Evolutionary conservation across 371 early-diverging fungal species (phyloP).

Genomic region (Globomyces sp.): DNA sequence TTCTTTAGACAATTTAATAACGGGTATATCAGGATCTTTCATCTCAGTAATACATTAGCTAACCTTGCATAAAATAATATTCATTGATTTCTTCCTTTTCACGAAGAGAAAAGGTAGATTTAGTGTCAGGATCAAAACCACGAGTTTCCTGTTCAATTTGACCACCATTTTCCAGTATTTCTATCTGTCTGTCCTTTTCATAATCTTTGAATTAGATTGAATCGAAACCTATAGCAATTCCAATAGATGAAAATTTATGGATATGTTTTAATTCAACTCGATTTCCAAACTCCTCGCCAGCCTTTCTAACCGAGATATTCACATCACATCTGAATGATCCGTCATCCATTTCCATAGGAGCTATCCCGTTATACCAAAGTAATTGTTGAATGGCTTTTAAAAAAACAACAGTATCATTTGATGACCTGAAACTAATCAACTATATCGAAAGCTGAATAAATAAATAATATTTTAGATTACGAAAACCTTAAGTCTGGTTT

Average conservation of each 20-base stretch:
- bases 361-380: conserved; percentile 68
- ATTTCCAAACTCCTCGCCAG: conserved; percentile 59
- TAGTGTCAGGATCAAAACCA: conserved; percentile 65
- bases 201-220: conserved; percentile 52
- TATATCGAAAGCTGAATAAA: too few relatives aligned
- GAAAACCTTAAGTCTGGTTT: conserved; percentile 64
- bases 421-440: conserved; percentile 23
- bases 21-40: conserved; percentile 79
- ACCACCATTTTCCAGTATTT: conserved; percentile 53
- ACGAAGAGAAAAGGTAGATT: conserved; percentile 65
- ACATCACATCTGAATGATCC: conserved; percentile 91
- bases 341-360: conserved; percentile 83
- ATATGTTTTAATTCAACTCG: conserved; percentile 89
- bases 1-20: conserved; percentile 49
- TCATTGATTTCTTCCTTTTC: conserved; percentile 83
- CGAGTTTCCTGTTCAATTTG: conserved; percentile 71
- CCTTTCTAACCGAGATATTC: conserved; percentile 74
- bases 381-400: conserved; percentile 74
- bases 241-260: conserved; percentile 73
- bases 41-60: too few relatives aligned
- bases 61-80: conserved; percentile 82
- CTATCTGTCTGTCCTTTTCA: conserved; percentile 75
- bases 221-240: conserved; percentile 61
- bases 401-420: conserved; percentile 72
- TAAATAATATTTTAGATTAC: too few relatives aligned